Conservation (phyloP, 305 asterid species). For the Fraxinus paxiana region DNA sequence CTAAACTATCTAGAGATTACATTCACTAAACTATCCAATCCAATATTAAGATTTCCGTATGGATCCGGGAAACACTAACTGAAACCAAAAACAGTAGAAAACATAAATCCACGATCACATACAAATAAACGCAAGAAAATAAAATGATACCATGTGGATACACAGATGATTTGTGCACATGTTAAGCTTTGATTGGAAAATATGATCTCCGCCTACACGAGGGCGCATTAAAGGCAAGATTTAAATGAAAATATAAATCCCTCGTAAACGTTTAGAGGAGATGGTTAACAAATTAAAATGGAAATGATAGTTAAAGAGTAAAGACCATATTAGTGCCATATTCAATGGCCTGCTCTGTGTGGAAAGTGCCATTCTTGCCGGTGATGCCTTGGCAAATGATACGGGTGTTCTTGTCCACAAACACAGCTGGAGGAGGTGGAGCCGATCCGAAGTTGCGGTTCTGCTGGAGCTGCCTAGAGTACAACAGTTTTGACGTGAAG, state of each 20-base stretch:
- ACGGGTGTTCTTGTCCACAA: constrained; percentile 92
- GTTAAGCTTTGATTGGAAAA: background rate
- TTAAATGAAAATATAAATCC: too few species aligned
- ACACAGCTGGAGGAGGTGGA: constrained; percentile 79
- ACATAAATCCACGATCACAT: background rate
- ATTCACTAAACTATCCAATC: background rate
- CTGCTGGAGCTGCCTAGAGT: constrained; percentile 50
- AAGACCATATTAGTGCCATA: constrained; percentile 87
- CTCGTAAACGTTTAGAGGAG: background rate
- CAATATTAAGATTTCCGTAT: background rate
- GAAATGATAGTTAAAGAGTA: background rate
- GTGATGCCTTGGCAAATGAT: constrained; percentile 95
- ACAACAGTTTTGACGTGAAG: constrained; percentile 47
- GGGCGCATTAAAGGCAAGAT: background rate
- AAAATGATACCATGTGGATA: background rate
- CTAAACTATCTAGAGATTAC: background rate
- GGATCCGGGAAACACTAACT: background rate
- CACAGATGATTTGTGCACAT: background rate
- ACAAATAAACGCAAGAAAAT: background rate
- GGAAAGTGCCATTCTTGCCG: constrained; percentile 89
- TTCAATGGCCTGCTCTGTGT: constrained; percentile 88
- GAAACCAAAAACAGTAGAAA: background rate
- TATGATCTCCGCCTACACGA: background rate
- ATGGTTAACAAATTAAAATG: background rate
- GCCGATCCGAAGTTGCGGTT: constrained; percentile 69